Evolutionary conservation across 495 filamentous ascomycete species (phyloP), one percentile per base, ranked within the genome.

Genomic region (Halenospora varia): DNA sequence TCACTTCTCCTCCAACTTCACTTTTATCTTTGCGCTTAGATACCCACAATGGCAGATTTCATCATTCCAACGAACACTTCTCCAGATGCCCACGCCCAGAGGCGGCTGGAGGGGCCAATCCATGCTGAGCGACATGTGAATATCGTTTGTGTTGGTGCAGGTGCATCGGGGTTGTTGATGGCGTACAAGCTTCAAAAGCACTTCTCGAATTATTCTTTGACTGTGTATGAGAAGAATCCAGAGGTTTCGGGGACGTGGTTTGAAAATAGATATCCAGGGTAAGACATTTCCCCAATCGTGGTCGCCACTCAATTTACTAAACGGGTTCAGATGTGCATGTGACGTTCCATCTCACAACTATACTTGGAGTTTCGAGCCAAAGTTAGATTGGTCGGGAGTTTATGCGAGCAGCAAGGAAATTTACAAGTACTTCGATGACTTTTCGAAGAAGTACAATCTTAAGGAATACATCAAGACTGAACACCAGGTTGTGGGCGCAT

Each of bases 201-300:
- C 15, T 65, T 71, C 25, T 51, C 10, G 18, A 59, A 47, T 29
- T 22, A 51, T 22, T 18, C 47, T 10, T 50, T 57, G 26, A 51
- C 47, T 42, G 25, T 52, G 54, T 94, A 89, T 68, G 89, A 94
- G 66, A 92, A 92, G 77, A 92, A 92, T 61, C 66, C 67, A 0
- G 87, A 88, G 48, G 75, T 83, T 52, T 79, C 77, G 10, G 81
- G 81, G 6, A 84, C 81, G 1, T 84, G 81, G 81, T 72, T 77
- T 56, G 81, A 83, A 66, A 84, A 83, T 61, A 71, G 73, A 13
- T 84, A 59, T 50, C 55, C 82, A 49, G 77, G 77, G 0, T 77
- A 76, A 35, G 80, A 77, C 59, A 66, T 66, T 58, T 80, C 77
- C 26, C 10, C 59, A 62, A 35, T 47, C 67, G 3, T 47, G 68